Conservation (phyloP, 495 filamentous ascomycete species). For the Clohesyomyces aquaticus region DNA sequence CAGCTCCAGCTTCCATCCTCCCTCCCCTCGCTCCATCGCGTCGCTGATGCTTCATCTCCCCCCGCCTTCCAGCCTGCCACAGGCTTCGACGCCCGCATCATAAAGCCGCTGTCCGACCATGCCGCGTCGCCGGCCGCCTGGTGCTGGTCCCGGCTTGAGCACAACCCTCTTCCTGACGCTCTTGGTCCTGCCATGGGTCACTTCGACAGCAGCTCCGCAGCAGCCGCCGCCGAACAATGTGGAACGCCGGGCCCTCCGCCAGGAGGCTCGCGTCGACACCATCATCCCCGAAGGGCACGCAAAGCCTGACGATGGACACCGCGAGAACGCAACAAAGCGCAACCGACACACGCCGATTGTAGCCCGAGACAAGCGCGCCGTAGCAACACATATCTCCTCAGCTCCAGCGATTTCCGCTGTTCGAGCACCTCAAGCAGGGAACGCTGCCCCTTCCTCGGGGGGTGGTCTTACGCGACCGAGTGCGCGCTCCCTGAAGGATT, state of each 20-base stretch:
- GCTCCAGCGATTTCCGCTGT: conserved; percentile 70
- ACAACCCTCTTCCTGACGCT: conserved; percentile 39
- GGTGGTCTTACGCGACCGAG: conserved; percentile 75
- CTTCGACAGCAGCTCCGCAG: conserved; percentile 46
- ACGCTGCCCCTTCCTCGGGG: conserved; percentile 56
- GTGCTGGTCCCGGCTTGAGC: conserved; percentile 48
- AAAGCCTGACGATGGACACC: conserved; percentile 10
- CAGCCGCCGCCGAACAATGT: conserved; percentile 44
- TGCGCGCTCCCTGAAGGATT: conserved; percentile 96
- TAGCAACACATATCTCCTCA: conserved; percentile 73
- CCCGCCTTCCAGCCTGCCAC: conserved; percentile 26
- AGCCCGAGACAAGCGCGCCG: conserved; percentile 85
- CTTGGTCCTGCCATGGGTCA: conserved; percentile 38
- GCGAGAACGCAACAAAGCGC: conserved; percentile 41
- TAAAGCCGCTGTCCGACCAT: conserved; percentile 33
- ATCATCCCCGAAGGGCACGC: conserved; percentile 24
- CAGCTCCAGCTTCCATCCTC: conserved; percentile 12
- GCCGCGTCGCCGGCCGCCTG: conserved; percentile 47
- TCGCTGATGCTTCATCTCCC: conserved; percentile 37
- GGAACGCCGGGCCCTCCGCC: conserved; percentile 36
- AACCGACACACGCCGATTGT: conserved; percentile 40
- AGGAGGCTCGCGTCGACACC: conserved; percentile 36
- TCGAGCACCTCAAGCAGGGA: conserved; percentile 61
- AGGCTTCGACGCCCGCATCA: conserved; percentile 22
- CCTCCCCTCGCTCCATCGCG: conserved; percentile 13